Conservation (phyloP, 176 grass and related monocot species). For the Oryza australiensis region DNA sequence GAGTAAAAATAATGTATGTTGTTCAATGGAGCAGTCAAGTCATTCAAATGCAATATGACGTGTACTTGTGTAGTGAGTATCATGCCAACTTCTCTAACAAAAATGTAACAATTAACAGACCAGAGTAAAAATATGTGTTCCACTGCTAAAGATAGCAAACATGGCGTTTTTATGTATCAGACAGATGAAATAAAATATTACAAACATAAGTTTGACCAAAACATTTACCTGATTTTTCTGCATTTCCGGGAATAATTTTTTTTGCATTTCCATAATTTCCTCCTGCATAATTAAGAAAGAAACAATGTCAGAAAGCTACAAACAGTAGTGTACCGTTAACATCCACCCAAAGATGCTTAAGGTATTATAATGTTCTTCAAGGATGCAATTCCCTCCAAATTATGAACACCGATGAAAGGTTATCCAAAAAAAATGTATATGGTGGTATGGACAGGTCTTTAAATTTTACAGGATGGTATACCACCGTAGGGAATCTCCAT, state of each 20-base stretch:
- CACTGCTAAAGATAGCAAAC: not conserved
- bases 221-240: conserved; percentile 74
- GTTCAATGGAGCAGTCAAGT: not conserved
- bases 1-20: not conserved
- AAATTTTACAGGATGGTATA: not conserved
- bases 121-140: not conserved
- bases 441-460: not conserved
- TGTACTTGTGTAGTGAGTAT: not conserved
- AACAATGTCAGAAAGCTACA: conserved; percentile 12
- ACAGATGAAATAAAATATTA: conserved; percentile 12
- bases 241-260: conserved; percentile 41
- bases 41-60: not conserved
- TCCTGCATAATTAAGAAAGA: conserved; percentile 43
- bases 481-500: not conserved
- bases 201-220: not conserved
- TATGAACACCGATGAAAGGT: not conserved
- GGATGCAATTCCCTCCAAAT: not conserved
- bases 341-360: not conserved
- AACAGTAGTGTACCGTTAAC: not conserved
- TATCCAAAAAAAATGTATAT: not conserved
- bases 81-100: not conserved
- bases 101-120: conserved; percentile 8
- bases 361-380: not conserved
- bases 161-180: not conserved
- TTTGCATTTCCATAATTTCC: conserved; percentile 80